Conservation (phyloP, 2,329 filamentous ascomycete genomes). For the Aphanocladium album region DNA sequence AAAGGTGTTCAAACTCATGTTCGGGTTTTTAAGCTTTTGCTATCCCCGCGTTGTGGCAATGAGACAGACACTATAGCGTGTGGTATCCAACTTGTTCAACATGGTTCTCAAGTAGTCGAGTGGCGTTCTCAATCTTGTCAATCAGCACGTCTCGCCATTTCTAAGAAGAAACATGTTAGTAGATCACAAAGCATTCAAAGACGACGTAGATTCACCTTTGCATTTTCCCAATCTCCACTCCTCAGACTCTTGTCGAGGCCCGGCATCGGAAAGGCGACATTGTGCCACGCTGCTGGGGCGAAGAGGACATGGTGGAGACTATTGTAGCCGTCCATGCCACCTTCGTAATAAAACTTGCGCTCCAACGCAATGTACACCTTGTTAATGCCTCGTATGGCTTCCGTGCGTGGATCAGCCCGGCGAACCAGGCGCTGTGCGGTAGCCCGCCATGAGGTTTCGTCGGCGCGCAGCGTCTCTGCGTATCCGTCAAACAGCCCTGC, state of each 20-base stretch:
- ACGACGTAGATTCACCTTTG: neutral
- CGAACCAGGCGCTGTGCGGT: neutral
- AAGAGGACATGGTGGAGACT: constrained; percentile 3
- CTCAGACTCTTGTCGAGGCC: constrained; percentile 1
- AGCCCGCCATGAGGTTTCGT: neutral
- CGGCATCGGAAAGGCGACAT: neutral
- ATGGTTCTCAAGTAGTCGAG: neutral
- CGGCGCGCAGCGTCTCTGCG: neutral
- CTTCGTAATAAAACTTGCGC: constrained; percentile 5
- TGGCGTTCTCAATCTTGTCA: constrained; percentile 2
- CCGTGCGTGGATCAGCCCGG: too few relatives aligned
- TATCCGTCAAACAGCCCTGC: neutral
- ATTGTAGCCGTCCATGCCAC: constrained; percentile 2
- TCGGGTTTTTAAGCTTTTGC: too few relatives aligned
- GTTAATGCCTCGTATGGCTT: neutral
- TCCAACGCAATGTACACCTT: constrained; percentile 4
- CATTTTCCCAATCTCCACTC: neutral
- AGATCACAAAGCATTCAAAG: neutral
- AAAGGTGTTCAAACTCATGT: too few relatives aligned
- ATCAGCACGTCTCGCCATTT: neutral
- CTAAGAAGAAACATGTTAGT: neutral
- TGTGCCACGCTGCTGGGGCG: neutral
- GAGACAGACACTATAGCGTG: neutral
- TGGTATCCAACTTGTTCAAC: neutral
- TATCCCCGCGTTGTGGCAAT: too few relatives aligned